Evolutionary conservation across 441 rosid genomes (phyloP).

Genomic region (Erodium moschatum): DNA sequence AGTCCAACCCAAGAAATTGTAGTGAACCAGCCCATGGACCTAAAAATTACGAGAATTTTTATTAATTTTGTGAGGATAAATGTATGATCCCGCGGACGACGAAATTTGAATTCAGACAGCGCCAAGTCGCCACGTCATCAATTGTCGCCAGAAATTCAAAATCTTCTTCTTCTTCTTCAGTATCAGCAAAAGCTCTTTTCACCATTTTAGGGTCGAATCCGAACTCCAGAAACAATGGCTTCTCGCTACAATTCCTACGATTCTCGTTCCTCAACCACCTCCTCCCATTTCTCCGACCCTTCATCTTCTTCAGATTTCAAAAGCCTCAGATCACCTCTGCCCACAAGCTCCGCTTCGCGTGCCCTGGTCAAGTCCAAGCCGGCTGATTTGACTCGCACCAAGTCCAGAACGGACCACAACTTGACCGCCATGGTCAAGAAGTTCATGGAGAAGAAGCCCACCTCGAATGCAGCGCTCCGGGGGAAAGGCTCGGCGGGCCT

Average conservation of each 20-base stretch:
- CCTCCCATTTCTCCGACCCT: too few relatives aligned
- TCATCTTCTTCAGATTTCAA: slow-evolving; percentile 10
- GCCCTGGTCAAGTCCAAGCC: slow-evolving; percentile 47
- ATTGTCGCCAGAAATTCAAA: neutral
- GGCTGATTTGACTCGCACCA: slow-evolving; percentile 22
- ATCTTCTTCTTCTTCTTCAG: neutral
- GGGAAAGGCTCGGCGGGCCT: slow-evolving; percentile 31
- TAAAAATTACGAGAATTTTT: too few relatives aligned
- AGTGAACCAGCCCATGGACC: too few relatives aligned
- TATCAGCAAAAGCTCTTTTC: neutral
- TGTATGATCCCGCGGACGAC: too few relatives aligned
- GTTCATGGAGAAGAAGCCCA: slow-evolving; percentile 37
- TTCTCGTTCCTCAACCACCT: slow-evolving; percentile 55
- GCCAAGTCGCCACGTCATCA: slow-evolving; percentile 18
- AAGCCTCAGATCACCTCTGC: too few relatives aligned
- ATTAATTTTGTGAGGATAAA: too few relatives aligned
- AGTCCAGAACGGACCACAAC: slow-evolving; percentile 28
- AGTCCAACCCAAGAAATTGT: too few relatives aligned
- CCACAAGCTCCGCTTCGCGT: slow-evolving; percentile 17
- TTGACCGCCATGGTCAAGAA: slow-evolving; percentile 38
- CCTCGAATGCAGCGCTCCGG: slow-evolving; percentile 12
- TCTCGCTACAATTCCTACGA: slow-evolving; percentile 62
- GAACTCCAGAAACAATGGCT: slow-evolving; percentile 36
- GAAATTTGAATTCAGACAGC: slow-evolving; percentile 26
- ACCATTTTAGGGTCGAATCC: too few relatives aligned